Evolutionary conservation across 2,329 filamentous ascomycete species (phyloP), one percentile per base, ranked within the genome.

Genomic region (Tolypocladium paradoxum): DNA sequence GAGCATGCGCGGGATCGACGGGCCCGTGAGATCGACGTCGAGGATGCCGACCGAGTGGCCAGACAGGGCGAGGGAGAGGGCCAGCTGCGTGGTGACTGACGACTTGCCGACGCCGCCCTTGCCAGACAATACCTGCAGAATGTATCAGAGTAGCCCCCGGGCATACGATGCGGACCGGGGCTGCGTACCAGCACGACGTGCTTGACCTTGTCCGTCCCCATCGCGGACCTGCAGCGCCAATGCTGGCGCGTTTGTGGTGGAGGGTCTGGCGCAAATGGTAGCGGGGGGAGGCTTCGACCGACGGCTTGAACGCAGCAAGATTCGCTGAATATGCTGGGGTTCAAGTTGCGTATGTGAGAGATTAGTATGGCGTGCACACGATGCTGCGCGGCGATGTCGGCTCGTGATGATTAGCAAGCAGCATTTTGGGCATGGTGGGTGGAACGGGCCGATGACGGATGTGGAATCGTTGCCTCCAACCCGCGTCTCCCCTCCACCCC

Each of bases 101-200:
- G 92, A 97, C 76, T 99, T 99, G 54, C 93, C 93, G 22, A 99
- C 93, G 61, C 93, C 93, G 65, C 93, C 93, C 79, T 99, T 99
- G 62, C 93, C 93, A 14, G 93, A 97, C 48, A 99, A 85, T 57
- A 92, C 79, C 79, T 83, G 43, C 16, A 27, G 35, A 14, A 37
- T 20, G 12, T 11, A 27, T 52, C 27, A 50, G 50, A 31, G 7
- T 4, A 33, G 34, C 31, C 11, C 18, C 9, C 16, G 11, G 5
- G 20, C 27, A 31, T 47, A 45, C 22, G 38, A 24, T 12, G n/a
- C 6, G 33, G 27, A 4, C 5, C 45, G 49, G 11, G 43, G 52
- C 48, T 51, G 68, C 74, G 35, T 73, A 89, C 87, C 61, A 93
- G 79, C 58, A 90, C 76, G 57, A 93, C 85, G 65, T 91, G 84